A percentile compares a stretch with the other conserved stretches of the same genome.
phyloP scores from a whole-genome alignment of 768 basidiomycete species.

The Russula griseocarnosa region DNA sequence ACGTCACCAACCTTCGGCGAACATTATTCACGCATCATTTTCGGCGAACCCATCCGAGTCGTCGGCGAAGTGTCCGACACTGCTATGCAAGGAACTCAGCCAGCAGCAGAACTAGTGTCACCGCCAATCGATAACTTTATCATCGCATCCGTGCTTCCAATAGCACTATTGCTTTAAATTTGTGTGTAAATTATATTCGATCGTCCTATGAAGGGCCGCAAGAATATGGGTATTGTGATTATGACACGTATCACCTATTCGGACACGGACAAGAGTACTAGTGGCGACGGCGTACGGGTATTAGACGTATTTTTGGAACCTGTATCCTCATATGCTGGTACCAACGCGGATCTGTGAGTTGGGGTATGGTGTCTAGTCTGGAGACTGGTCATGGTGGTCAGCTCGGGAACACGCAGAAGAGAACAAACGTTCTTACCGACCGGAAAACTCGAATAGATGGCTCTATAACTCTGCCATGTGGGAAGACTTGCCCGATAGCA shows the following conservation, averaged over 20 bases:
- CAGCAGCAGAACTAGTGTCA: background rate
- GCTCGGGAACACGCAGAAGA: background rate
- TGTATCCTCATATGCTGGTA: background rate
- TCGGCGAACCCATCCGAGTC: background rate
- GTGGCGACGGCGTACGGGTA: background rate
- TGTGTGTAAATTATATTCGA: background rate
- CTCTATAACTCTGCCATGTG: slow-evolving; percentile 14
- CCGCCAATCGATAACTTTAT: background rate
- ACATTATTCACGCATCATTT: background rate
- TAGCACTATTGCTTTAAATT: background rate
- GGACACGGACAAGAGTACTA: background rate
- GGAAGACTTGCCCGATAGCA: slow-evolving; percentile 8
- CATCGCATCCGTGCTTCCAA: background rate
- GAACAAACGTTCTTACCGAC: background rate
- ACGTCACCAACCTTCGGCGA: slow-evolving; percentile 11
- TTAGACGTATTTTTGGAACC: background rate
- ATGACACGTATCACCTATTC: background rate
- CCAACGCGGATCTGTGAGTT: background rate
- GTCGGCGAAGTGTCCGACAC: background rate
- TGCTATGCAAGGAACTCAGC: background rate
- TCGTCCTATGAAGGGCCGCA: background rate
- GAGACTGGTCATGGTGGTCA: background rate
- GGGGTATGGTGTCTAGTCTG: background rate
- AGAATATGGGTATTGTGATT: background rate
- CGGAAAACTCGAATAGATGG: background rate